A percentile compares a stretch with the other conserved stretches of the same genome.
Evolutionary conservation across 768 basidiomycete species (phyloP).

Genomic region (Boletus insuetus): DNA sequence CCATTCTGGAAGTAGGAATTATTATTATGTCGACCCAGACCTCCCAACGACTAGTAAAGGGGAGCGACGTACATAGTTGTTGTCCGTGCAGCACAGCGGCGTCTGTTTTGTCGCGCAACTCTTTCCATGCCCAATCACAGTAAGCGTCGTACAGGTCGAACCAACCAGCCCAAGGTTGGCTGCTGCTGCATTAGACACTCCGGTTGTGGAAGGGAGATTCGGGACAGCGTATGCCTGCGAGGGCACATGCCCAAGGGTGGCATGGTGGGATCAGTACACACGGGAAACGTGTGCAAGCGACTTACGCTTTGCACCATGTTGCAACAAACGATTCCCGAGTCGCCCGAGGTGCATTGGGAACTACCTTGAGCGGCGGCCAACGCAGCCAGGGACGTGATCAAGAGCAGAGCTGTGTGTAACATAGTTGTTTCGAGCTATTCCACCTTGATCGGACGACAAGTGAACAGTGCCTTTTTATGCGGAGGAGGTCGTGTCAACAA

Average conservation of each 20-base stretch:
- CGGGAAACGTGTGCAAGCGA: background rate
- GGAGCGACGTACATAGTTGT: slow-evolving; percentile 8
- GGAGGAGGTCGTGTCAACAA: too few relatives aligned
- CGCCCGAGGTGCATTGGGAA: slow-evolving; percentile 4
- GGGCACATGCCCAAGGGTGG: background rate
- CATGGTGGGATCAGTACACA: background rate
- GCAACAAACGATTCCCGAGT: slow-evolving; percentile 11
- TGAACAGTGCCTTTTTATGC: background rate
- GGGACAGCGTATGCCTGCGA: slow-evolving; percentile 7
- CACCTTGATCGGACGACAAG: background rate
- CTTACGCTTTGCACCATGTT: slow-evolving; percentile 7
- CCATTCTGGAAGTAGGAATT: slow-evolving; percentile 2
- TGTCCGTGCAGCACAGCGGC: slow-evolving; percentile 14
- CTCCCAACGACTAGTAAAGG: background rate
- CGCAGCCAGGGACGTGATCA: slow-evolving; percentile 1
- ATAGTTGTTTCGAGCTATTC: background rate
- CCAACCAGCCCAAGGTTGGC: slow-evolving; percentile 15
- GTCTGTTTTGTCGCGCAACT: slow-evolving; percentile 8
- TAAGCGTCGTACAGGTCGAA: slow-evolving; percentile 4
- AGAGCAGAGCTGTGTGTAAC: slow-evolving; percentile 1
- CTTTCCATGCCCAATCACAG: slow-evolving; percentile 11
- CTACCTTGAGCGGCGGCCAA: slow-evolving; percentile 6
- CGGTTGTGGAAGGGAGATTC: slow-evolving; percentile 1
- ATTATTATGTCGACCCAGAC: background rate
- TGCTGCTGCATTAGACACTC: slow-evolving; percentile 8